Evolutionary conservation across 2,329 filamentous ascomycete genomes (phyloP).

Genomic region (Penicillium sclerotiorum): DNA sequence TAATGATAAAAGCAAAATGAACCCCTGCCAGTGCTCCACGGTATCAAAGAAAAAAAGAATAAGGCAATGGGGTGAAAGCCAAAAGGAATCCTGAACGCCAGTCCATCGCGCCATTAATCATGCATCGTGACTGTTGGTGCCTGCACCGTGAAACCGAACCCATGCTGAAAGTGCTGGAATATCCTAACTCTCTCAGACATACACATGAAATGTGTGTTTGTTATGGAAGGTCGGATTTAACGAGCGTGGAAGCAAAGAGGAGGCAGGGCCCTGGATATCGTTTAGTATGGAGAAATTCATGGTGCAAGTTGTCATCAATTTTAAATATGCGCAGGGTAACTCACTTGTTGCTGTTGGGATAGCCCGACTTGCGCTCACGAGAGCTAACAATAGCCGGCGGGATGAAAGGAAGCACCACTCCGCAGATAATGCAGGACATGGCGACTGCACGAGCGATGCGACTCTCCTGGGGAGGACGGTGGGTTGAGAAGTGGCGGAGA

Average conservation of each 20-base stretch:
- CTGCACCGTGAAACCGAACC: conserved; percentile 13
- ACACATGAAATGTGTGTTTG: neutral
- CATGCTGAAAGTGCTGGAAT: neutral
- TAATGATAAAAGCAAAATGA: neutral
- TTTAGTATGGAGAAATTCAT: conserved; percentile 5
- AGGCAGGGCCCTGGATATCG: conserved; percentile 34
- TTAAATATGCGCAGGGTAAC: conserved; percentile 13
- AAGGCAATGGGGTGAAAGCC: too few relatives aligned
- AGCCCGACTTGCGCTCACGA: conserved; percentile 42
- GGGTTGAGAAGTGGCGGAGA: conserved; percentile 50
- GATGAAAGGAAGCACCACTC: conserved; percentile 49
- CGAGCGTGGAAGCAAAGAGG: conserved; percentile 48
- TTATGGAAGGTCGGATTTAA: conserved; percentile 25
- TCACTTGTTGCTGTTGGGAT: conserved; percentile 43
- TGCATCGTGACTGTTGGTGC: conserved; percentile 18
- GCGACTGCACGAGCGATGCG: conserved; percentile 45
- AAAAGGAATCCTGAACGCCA: conserved; percentile 15
- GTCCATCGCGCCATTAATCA: conserved; percentile 15
- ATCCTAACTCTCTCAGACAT: neutral
- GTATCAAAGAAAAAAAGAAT: neutral
- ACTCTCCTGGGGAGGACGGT: conserved; percentile 42
- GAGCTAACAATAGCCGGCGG: conserved; percentile 51
- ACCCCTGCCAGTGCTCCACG: neutral
- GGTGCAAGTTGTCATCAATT: neutral
- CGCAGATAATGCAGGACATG: conserved; percentile 45